Base-by-base conservation (phyloP, 345 rosid species). In the Hibiscus syriacus region DNA sequence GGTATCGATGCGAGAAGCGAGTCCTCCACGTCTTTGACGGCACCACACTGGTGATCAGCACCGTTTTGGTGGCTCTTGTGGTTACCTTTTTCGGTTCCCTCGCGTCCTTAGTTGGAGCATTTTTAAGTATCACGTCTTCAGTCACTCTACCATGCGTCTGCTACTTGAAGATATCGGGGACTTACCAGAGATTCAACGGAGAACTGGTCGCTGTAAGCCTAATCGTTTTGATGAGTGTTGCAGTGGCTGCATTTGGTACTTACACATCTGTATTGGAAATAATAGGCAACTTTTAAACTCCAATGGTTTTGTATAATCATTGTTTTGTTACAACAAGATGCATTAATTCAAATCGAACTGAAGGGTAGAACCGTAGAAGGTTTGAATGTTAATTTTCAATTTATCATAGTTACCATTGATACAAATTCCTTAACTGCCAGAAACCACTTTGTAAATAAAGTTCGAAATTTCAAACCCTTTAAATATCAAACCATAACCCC, bases 11-110 rank as follows among this genome's bases (percentile, higher is more conserved):
- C 69, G 73, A 73, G 58, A 83, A 72, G 67, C 71, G 65, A 66
- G 27, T 75, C 0, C 45, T 57, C 4, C 63, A 80, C 63, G 8
- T 84, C 3, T 3, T 85, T 2, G 56, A 76, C 4, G 73, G 90
- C 30, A 81, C 87, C 5, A 14, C 39, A 22, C 72, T 87, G 70
- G 77, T 89, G 19, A 39, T 14, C 50, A 82, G 86, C 74, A 87
- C 82, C 0, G 82, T 73, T 25, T 61, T 80, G 19, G 78, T 84
- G 45, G 92, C 92, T 43, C 65, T 82, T 46, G 70, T 70, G 2
- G 61, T 89, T 54, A 89, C 87, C 0, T 85, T 78, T 62, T 85
- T 85, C 4, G 85, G 79, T 64, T 80, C 76, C 11, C 81, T 90
- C 17, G 82, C 82, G 86, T 79, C 83, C 0, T 66, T 90, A 54